These are phyloP conservation scores for Trichoderma harzianum DNA, from an alignment of 2,329 filamentous ascomycete species.

Conservation along the genomic window DNA sequence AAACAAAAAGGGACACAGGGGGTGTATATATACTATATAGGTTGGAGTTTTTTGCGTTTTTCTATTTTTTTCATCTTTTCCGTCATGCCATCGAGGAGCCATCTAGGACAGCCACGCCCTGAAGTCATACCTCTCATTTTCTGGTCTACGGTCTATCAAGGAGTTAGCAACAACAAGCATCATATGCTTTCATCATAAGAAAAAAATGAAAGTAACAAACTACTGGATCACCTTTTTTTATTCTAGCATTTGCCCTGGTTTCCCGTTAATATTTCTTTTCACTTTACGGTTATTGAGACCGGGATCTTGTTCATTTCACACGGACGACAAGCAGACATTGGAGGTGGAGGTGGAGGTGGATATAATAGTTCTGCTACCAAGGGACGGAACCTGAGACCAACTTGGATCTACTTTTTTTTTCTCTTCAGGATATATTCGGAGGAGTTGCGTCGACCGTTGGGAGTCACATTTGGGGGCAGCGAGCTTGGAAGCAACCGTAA, in stretches of 20 bases:
- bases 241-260: background rate
- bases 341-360: conserved; percentile 3
- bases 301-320: background rate
- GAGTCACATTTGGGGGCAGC: background rate
- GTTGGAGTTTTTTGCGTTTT: conserved; percentile 17
- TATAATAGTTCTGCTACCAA: background rate
- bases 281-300: background rate
- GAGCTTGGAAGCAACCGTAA: background rate
- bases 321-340: background rate
- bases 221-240: background rate
- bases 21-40: conserved; percentile 18
- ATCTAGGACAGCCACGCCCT: conserved; percentile 6
- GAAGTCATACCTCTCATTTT: background rate
- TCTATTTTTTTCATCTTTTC: background rate
- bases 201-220: background rate
- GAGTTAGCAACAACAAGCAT: conserved; percentile 7
- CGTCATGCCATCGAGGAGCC: conserved; percentile 7
- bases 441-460: background rate
- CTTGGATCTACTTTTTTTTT: background rate
- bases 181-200: conserved; percentile 5
- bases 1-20: conserved; percentile 7
- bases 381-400: background rate
- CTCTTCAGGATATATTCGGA: background rate
- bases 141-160: background rate
- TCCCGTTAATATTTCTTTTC: background rate